Conservation (phyloP, 768 basidiomycete genomes). For the Collybia mongolica region DNA sequence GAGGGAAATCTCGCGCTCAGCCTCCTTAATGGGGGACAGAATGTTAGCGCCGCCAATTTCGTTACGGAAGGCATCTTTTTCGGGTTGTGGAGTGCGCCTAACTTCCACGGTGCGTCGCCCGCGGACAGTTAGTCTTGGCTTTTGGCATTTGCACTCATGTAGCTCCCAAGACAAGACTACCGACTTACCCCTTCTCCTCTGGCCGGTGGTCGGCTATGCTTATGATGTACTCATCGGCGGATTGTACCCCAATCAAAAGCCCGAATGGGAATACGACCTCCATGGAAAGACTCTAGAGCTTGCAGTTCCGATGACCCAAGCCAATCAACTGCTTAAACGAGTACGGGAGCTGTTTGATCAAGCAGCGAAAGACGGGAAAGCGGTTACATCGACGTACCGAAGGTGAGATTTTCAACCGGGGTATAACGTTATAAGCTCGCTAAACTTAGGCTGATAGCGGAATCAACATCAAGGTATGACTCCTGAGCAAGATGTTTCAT, state of each 20-base stretch:
- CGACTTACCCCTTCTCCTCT: slow-evolving; percentile 27
- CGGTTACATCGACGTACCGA: slow-evolving; percentile 35
- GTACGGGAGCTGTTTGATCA: slow-evolving; percentile 32
- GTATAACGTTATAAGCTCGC: background rate
- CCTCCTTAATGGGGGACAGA: slow-evolving; percentile 31
- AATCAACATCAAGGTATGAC: slow-evolving; percentile 30
- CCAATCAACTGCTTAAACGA: slow-evolving; percentile 27
- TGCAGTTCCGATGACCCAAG: slow-evolving; percentile 30
- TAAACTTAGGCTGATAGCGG: slow-evolving; percentile 18
- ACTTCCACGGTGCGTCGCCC: slow-evolving; percentile 30
- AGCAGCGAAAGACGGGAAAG: slow-evolving; percentile 27
- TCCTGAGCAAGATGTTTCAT: background rate
- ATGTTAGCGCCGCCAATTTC: slow-evolving; percentile 30
- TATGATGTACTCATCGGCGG: slow-evolving; percentile 38
- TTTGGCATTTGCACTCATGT: background rate
- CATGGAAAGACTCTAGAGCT: slow-evolving; percentile 33
- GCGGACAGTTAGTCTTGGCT: background rate
- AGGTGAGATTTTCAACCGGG: slow-evolving; percentile 17
- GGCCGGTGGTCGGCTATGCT: slow-evolving; percentile 33
- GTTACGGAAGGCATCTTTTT: slow-evolving; percentile 29
- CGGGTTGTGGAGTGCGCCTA: slow-evolving; percentile 28
- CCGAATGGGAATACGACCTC: slow-evolving; percentile 35
- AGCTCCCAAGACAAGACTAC: slow-evolving; percentile 22
- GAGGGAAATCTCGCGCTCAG: slow-evolving; percentile 26
- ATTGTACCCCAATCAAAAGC: slow-evolving; percentile 26